Evolutionary conservation across 176 grass and related monocot species (phyloP), one percentile per base, ranked within the genome.

Genomic region (Leersia perrieri): DNA sequence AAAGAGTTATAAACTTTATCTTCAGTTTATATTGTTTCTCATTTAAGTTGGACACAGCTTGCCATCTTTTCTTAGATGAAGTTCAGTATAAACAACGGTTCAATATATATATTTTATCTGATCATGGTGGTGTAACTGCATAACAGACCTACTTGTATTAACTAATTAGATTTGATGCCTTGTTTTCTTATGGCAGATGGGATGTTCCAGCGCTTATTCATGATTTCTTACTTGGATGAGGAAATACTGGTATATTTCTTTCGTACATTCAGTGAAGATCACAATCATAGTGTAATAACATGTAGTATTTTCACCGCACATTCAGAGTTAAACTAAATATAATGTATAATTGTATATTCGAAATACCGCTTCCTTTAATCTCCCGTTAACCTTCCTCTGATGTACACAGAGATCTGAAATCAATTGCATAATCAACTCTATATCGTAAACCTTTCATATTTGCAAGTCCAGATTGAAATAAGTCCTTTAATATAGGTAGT

Each of bases 151-250:
- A 61, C 36, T 7, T 80, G 26, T 34, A 51, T 40, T 51, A 13
- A 7, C 29, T 70, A 80, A 4, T 80, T 71, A 63, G 3, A 31
- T 51, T 62, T 28, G 23, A 78, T 64, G 13, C 23, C n/a, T 9
- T 71, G 49, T 65, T 63, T 79, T 11, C 64, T 67, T 49, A 75
- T 84, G 73, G 61, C 87, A 95, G 92, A 80, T 68, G 92, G 88
- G 67, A 61, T 85, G 73, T 93, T 88, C 66, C 86, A 95, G 74
- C 88, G 96, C 42, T 79, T 99, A 78, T 99, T 99, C 81, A 93
- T 95, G 88, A 93, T 99, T 76, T 99, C 96, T 76, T 99, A 99
- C 72, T 90, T 99, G 67, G 96, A 99, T 82, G 96, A 99, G 85
- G 96, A 95, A 83, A 99, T 99, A 89, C 29, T 95, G 96, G 96